phyloP scores from a whole-genome alignment of 805 yeast species.

The Kockiozyma suomiensis region DNA sequence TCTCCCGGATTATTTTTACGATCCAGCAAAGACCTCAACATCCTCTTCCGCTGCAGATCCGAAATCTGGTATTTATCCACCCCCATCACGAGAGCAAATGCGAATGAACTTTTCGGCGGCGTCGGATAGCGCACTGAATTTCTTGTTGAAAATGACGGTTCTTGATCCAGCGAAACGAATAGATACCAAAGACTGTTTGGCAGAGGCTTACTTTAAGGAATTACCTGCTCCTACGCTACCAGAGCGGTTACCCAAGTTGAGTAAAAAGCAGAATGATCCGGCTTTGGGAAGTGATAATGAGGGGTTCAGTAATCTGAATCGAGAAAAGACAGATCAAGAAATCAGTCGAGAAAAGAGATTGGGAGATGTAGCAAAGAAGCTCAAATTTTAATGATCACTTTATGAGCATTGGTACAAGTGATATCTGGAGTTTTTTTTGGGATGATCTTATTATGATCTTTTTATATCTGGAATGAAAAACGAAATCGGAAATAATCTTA shows the following conservation, averaged over 20 bases:
- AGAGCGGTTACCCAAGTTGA: conserved; percentile 23
- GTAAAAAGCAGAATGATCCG: conserved; percentile 5
- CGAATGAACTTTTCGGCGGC: conserved; percentile 61
- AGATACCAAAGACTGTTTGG: conserved; percentile 87
- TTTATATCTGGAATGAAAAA: too few species aligned
- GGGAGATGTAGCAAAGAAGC: conserved; percentile 13
- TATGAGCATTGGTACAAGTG: too few species aligned
- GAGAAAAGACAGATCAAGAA: conserved; percentile 5
- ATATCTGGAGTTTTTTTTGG: not conserved
- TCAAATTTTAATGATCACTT: conserved; percentile 2
- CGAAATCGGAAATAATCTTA: too few species aligned
- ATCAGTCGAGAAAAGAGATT: conserved; percentile 4
- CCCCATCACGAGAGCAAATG: conserved; percentile 83
- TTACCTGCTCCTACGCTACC: conserved; percentile 28
- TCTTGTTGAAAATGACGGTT: conserved; percentile 54
- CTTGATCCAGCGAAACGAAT: conserved; percentile 90
- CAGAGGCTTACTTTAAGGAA: conserved; percentile 72
- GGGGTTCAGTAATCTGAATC: not conserved
- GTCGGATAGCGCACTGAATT: conserved; percentile 82
- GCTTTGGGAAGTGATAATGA: conserved; percentile 12
- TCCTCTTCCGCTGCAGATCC: conserved; percentile 4
- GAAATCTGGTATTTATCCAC: conserved; percentile 26
- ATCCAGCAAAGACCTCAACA: conserved; percentile 50
- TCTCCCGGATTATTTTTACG: conserved; percentile 75
- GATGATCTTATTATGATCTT: not conserved